These are phyloP conservation scores for Pelargonium nanum DNA, from an alignment of 345 rosid genomes.

Conservation along the genomic window DNA sequence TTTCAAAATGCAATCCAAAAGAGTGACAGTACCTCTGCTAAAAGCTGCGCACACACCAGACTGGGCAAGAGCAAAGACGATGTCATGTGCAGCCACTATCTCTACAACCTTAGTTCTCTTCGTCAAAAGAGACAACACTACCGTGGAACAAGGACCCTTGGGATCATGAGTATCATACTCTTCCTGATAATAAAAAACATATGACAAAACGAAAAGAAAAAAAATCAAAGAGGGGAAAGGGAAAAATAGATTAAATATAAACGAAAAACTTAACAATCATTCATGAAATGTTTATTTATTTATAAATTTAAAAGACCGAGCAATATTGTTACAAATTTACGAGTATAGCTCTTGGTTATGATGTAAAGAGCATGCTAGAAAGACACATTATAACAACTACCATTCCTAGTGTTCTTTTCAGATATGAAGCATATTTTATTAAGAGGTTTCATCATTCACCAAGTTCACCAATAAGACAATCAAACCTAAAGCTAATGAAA, in stretches of 20 bases:
- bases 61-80: constrained; percentile 92
- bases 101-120: constrained; percentile 87
- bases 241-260: neutral
- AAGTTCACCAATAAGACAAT: too few relatives aligned
- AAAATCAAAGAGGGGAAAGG: neutral
- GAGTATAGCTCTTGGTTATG: too few relatives aligned
- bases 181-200: constrained; percentile 34
- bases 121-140: constrained; percentile 63
- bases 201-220: neutral
- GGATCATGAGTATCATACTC: constrained; percentile 97
- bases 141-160: constrained; percentile 68
- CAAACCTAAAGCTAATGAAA: too few relatives aligned
- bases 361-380: too few relatives aligned
- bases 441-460: too few relatives aligned
- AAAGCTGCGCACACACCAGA: constrained; percentile 91
- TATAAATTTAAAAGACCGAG: neutral
- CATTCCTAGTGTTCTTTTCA: neutral
- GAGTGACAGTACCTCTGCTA: constrained; percentile 53
- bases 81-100: constrained; percentile 90
- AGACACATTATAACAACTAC: neutral
- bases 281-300: neutral
- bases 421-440: too few relatives aligned
- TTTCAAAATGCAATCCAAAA: constrained; percentile 1
- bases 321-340: too few relatives aligned
- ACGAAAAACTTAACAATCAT: too few relatives aligned